A percentile compares a stretch with the other conserved stretches of the same genome.
These are phyloP conservation scores for Erigeron philadelphicus DNA, from an alignment of 140 eudicot species.

Conservation along the genomic window DNA sequence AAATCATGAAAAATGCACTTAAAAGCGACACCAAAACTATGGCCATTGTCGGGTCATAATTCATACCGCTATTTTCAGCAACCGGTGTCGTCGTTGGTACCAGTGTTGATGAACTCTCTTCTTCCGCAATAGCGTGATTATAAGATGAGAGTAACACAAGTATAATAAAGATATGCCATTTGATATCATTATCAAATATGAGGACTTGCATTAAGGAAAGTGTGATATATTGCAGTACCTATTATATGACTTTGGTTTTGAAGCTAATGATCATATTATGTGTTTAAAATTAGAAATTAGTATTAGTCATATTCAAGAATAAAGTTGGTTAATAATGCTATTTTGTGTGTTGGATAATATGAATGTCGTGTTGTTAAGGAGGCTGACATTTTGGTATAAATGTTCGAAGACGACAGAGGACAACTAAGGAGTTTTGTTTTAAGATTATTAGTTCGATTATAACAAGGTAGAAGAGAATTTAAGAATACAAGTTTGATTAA, in stretches of 20 bases:
- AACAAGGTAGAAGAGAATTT: conserved; percentile 19
- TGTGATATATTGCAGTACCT: neutral
- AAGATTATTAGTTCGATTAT: conserved; percentile 17
- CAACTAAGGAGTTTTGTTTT: neutral
- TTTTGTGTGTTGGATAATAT: conserved; percentile 12
- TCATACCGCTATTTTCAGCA: neutral
- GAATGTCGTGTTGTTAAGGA: conserved; percentile 25
- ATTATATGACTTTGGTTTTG: neutral
- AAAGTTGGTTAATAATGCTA: conserved; percentile 15
- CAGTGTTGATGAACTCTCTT: neutral
- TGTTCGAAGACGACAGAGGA: conserved; percentile 20
- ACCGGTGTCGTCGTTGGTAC: conserved; percentile 5
- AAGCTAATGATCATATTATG: neutral
- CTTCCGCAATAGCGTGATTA: neutral
- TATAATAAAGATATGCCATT: neutral
- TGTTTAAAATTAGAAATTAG: conserved; percentile 8
- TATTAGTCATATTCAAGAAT: neutral
- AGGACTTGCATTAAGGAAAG: conserved; percentile 21
- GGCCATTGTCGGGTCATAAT: conserved; percentile 36
- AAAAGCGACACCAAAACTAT: conserved; percentile 36
- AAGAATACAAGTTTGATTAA: neutral
- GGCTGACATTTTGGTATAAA: conserved; percentile 20
- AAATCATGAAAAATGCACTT: conserved; percentile 32
- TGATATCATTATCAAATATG: neutral
- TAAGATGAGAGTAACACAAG: conserved; percentile 15